These are phyloP conservation scores for Dipodascopsis uninucleata DNA, from an alignment of 805 yeast species.

Conservation along the genomic window DNA sequence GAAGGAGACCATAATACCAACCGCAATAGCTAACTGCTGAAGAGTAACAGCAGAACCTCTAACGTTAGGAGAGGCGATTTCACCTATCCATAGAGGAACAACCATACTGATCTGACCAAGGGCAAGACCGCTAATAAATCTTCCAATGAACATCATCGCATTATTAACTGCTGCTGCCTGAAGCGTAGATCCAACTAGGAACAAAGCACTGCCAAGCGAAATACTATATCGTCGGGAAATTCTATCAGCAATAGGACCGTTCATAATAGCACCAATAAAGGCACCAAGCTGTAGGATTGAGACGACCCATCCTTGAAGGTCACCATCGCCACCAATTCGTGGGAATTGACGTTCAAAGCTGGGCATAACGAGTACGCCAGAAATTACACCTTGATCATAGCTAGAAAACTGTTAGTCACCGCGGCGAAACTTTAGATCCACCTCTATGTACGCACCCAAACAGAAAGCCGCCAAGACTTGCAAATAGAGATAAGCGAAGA, in stretches of 20 bases:
- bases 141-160: slow-evolving; percentile 44
- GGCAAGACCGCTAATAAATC: slow-evolving; percentile 52
- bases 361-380: slow-evolving; percentile 31
- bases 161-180: slow-evolving; percentile 23
- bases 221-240: slow-evolving; percentile 27
- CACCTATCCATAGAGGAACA: slow-evolving; percentile 41
- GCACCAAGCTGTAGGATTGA: slow-evolving; percentile 28
- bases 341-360: slow-evolving; percentile 23
- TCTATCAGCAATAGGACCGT: slow-evolving; percentile 24
- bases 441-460: slow-evolving; percentile 24
- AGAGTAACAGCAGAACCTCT: slow-evolving; percentile 32
- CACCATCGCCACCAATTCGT: slow-evolving; percentile 22
- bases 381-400: slow-evolving; percentile 34
- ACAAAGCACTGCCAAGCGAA: slow-evolving; percentile 18
- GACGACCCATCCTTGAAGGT: slow-evolving; percentile 28
- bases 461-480: slow-evolving; percentile 34
- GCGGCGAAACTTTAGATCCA: background rate
- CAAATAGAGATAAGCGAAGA: slow-evolving; percentile 30
- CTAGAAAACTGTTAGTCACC: background rate
- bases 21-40: slow-evolving; percentile 35
- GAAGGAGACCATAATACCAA: slow-evolving; percentile 36
- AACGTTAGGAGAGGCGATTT: slow-evolving; percentile 31
- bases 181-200: slow-evolving; percentile 18
- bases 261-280: slow-evolving; percentile 23
- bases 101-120: slow-evolving; percentile 51